phyloP scores from a whole-genome alignment of 1,139 yeast genomes.

The Scheffersomyces cryptocercus region DNA sequence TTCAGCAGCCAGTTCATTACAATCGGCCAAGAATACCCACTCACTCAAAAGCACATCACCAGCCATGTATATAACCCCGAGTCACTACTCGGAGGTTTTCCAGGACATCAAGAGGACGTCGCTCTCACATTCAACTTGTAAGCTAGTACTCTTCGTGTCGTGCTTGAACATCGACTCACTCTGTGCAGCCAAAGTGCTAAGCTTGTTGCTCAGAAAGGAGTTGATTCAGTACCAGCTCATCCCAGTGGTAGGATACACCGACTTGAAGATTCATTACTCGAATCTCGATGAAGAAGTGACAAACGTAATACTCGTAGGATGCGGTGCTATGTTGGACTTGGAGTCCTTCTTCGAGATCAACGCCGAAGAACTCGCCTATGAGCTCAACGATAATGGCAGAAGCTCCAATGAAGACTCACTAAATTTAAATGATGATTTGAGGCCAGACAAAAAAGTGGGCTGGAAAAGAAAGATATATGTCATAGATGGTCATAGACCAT shows the following conservation, averaged over 20 bases:
- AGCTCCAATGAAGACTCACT: constrained; percentile 12
- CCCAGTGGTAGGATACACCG: constrained; percentile 93
- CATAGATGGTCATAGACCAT: constrained; percentile 91
- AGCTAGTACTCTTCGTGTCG: constrained; percentile 84
- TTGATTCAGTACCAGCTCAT: constrained; percentile 84
- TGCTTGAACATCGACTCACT: constrained; percentile 90
- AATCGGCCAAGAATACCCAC: too few species aligned
- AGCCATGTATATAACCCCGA: constrained; percentile 64
- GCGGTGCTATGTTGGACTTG: constrained; percentile 93
- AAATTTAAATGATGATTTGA: constrained; percentile 7
- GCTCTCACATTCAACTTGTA: constrained; percentile 86
- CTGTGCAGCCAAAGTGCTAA: constrained; percentile 81
- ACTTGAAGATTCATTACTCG: constrained; percentile 62
- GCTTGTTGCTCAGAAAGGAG: constrained; percentile 72
- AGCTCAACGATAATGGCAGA: constrained; percentile 1
- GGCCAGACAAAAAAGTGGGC: constrained; percentile 9
- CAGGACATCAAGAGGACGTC: constrained; percentile 61
- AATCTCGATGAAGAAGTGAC: constrained; percentile 74
- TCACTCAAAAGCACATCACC: too few species aligned
- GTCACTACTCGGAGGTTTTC: constrained; percentile 59
- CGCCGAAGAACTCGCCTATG: constrained; percentile 39
- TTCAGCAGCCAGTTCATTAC: too few species aligned
- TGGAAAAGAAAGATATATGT: constrained; percentile 64
- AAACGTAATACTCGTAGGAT: constrained; percentile 80
- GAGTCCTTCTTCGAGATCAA: constrained; percentile 75